Base-by-base conservation (phyloP, 129 eudicot genomes). In the Deinandra increscens region DNA sequence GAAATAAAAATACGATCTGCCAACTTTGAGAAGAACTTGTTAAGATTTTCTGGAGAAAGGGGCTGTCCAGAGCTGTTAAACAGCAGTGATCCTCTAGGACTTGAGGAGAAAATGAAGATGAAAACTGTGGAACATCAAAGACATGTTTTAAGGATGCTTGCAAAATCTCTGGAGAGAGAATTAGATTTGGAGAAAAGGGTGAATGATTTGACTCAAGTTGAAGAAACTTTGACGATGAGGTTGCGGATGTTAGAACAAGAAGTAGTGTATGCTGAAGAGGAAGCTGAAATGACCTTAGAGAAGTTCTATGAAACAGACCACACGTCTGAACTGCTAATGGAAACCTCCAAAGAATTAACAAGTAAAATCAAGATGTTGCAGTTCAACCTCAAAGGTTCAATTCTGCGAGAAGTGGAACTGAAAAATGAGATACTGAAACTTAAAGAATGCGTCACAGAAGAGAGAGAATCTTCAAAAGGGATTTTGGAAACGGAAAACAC, bases 101-200 rank as follows among this genome's bases (percentile, higher is more conserved):
- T 19, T 19, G 73, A 69, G 38, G 75, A 86, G 65, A 88, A 82
- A 54, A 66, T 84, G 49, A 84, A 76, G 73, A 86, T 88, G 95
- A 81, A 91, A 78, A 91, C 87, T 60, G 89, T 78, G 20, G 98
- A 91, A 78, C 86, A 91, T 54, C 96, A 79, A 72, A 84, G 89
- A 39, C 83, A 81, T 20, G 42, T 87, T 69, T 66, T 94, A 59
- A 73, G 85, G 79, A 87, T 94, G 99, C 84, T 87, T 50, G 97
- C 85, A 62, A 94, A 81, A 77, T 85, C 97, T 44, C 82, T 90
- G 74, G 88, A 90, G 29, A 72, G 87, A 59, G 99, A 94, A 77
- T 29, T 89, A 45, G 93, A 87, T 76, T 88, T 85, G 64, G 99
- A 94, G 55, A 85, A 81, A 43, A 77, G 79, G 71, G 51, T 84